Conservation (phyloP, 1,139 yeast species). For the Hansenula sp. region DNA sequence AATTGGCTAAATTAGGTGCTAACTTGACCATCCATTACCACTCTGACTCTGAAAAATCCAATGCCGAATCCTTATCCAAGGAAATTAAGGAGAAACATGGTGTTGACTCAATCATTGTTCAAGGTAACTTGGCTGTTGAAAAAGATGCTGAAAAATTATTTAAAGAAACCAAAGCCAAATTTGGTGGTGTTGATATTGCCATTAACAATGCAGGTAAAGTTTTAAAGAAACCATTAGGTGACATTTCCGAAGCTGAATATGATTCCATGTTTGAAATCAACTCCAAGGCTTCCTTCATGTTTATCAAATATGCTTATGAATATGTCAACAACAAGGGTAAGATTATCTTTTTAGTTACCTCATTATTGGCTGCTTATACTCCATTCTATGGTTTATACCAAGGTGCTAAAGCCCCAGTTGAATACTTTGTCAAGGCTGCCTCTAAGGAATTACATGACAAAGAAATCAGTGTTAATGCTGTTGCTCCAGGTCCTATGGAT, state of each 20-base stretch:
- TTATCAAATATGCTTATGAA: slow-evolving; percentile 53
- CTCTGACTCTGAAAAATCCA: slow-evolving; percentile 34
- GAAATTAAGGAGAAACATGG: slow-evolving; percentile 32
- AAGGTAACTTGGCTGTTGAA: slow-evolving; percentile 43
- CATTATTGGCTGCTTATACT: slow-evolving; percentile 62
- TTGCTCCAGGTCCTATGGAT: slow-evolving; percentile 74
- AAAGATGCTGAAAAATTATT: slow-evolving; percentile 41
- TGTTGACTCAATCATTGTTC: slow-evolving; percentile 40
- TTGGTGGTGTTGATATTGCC: slow-evolving; percentile 55
- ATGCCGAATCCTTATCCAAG: slow-evolving; percentile 37
- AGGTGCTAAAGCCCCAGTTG: slow-evolving; percentile 62
- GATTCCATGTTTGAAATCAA: slow-evolving; percentile 50
- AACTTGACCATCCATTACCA: slow-evolving; percentile 56
- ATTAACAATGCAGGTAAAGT: slow-evolving; percentile 65
- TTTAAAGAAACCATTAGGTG: slow-evolving; percentile 52
- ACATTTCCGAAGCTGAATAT: slow-evolving; percentile 47
- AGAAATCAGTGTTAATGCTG: slow-evolving; percentile 50
- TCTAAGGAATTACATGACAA: slow-evolving; percentile 50
- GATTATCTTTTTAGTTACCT: slow-evolving; percentile 55
- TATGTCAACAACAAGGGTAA: slow-evolving; percentile 47
- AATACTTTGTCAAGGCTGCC: slow-evolving; percentile 50
- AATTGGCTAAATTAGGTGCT: slow-evolving; percentile 52
- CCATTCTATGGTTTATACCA: slow-evolving; percentile 54
- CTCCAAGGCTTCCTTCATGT: slow-evolving; percentile 57
- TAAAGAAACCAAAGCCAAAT: slow-evolving; percentile 35